Percentiles rank a stretch among this genome's conserved stretches.
Conservation (phyloP, 2,329 filamentous ascomycete genomes). For the Chaetomiaceae sp. region DNA sequence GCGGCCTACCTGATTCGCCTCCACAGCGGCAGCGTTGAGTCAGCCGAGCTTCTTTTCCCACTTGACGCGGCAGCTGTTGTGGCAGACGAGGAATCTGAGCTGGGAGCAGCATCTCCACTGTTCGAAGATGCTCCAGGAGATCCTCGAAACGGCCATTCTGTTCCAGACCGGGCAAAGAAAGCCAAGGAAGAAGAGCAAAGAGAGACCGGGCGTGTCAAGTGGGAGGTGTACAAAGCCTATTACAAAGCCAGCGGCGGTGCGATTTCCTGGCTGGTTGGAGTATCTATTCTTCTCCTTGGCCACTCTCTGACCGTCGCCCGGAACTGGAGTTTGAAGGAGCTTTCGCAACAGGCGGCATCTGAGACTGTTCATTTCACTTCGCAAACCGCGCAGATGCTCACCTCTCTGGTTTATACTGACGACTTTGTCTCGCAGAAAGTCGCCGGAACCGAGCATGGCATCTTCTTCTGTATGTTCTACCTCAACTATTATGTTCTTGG, state of each 20-base stretch:
- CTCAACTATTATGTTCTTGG: slow-evolving; percentile 14
- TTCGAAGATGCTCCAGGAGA: not conserved
- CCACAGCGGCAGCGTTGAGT: slow-evolving; percentile 28
- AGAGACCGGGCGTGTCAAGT: slow-evolving; percentile 34
- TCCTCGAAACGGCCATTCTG: not conserved
- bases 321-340: slow-evolving; percentile 35
- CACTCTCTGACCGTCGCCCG: slow-evolving; percentile 29
- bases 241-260: slow-evolving; percentile 30
- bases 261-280: slow-evolving; percentile 28
- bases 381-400: slow-evolving; percentile 9
- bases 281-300: slow-evolving; percentile 26
- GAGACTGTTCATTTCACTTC: slow-evolving; percentile 12
- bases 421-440: slow-evolving; percentile 7
- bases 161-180: not conserved
- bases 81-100: not conserved
- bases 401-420: slow-evolving; percentile 13
- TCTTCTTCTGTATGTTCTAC: slow-evolving; percentile 20
- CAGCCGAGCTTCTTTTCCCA: slow-evolving; percentile 22
- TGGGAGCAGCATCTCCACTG: not conserved
- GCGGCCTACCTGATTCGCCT: slow-evolving; percentile 32
- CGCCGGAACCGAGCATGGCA: slow-evolving; percentile 14
- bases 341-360: slow-evolving; percentile 28
- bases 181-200: slow-evolving; percentile 27
- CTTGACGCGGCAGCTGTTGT: not conserved
- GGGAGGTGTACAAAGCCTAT: slow-evolving; percentile 34